phyloP scores from a whole-genome alignment of 164 flowering plant genomes.

The Akebia trifoliata region DNA sequence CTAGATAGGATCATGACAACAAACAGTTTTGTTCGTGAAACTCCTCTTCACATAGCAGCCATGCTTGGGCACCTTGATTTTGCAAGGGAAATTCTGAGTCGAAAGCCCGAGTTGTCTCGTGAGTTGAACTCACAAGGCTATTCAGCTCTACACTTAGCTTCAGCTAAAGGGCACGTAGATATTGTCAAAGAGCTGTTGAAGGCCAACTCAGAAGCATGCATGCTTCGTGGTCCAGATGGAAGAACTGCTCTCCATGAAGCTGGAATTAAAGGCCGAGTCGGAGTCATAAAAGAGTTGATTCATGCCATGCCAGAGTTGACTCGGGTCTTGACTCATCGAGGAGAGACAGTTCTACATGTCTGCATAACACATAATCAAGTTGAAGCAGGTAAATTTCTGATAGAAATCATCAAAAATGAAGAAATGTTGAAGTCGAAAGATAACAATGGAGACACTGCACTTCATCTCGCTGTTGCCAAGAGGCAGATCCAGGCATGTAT shows the following conservation, averaged over 20 bases:
- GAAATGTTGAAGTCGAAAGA: constrained; percentile 3
- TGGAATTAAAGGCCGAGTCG: constrained; percentile 22
- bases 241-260: constrained; percentile 32
- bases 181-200: neutral
- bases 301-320: constrained; percentile 12
- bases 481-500: constrained; percentile 7
- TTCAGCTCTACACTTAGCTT: constrained; percentile 1
- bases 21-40: neutral
- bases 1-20: constrained; percentile 9
- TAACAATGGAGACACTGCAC: constrained; percentile 2
- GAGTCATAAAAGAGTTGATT: constrained; percentile 21
- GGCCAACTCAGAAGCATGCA: constrained; percentile 12
- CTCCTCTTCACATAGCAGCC: constrained; percentile 12
- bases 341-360: constrained; percentile 27
- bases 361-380: constrained; percentile 1
- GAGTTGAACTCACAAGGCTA: neutral
- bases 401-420: neutral
- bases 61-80: constrained; percentile 11
- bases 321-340: constrained; percentile 1
- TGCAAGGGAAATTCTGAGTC: neutral
- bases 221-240: constrained; percentile 12
- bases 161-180: neutral
- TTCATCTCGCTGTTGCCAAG: constrained; percentile 9
- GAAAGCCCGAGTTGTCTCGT: constrained; percentile 1
- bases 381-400: neutral